Evolutionary conservation across 305 asterid genomes (phyloP).

Genomic region (Fraxinus platypoda): DNA sequence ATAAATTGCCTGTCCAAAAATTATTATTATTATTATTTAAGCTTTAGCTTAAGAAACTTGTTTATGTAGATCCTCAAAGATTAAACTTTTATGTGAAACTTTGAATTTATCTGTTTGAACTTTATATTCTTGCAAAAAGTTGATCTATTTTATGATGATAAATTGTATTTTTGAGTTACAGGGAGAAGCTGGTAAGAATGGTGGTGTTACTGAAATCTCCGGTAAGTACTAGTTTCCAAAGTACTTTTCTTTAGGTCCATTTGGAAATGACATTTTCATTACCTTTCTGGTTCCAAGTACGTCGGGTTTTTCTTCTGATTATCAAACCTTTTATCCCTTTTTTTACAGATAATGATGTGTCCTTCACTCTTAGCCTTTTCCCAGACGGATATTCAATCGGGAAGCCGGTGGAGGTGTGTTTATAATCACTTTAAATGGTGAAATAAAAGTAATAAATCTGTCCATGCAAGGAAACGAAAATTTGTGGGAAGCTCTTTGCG

Average conservation of each 20-base stretch:
- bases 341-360: conserved; percentile 60
- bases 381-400: conserved; percentile 81
- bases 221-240: conserved; percentile 35
- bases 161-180: conserved; percentile 18
- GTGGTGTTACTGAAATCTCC: conserved; percentile 32
- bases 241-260: background rate
- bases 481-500: background rate
- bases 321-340: background rate
- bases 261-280: background rate
- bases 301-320: background rate
- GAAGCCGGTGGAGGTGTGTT: conserved; percentile 72
- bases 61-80: background rate
- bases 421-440: conserved; percentile 19
- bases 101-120: background rate
- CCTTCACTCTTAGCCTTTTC: conserved; percentile 73
- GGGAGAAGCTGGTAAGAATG: conserved; percentile 36
- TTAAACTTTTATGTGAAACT: background rate
- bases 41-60: background rate
- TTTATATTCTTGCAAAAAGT: background rate
- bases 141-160: background rate
- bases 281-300: background rate
- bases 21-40: background rate
- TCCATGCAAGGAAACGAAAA: background rate
- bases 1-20: background rate
- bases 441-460: conserved; percentile 4